Evolutionary conservation across 2,329 filamentous ascomycete genomes (phyloP).

Genomic region (Cladosporium phlei): DNA sequence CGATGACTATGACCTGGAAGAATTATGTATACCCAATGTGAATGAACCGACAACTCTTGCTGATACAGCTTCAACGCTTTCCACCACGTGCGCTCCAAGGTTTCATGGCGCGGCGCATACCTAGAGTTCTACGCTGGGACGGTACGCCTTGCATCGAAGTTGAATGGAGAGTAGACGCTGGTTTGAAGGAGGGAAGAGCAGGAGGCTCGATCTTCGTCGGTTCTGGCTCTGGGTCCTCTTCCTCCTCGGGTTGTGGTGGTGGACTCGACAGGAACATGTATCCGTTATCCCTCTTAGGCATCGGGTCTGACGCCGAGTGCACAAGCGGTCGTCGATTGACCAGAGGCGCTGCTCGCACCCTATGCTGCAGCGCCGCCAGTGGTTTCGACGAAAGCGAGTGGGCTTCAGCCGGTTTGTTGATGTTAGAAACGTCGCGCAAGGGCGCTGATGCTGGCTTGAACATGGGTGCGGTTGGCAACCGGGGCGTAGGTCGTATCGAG

Average conservation of each 20-base stretch:
- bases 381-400: not conserved
- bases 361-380: conserved; percentile 17
- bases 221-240: conserved; percentile 16
- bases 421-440: conserved; percentile 34
- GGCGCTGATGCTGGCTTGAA: conserved; percentile 14
- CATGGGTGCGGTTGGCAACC: not conserved
- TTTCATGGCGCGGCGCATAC: conserved; percentile 47
- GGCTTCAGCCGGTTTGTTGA: conserved; percentile 10
- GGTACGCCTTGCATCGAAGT: conserved; percentile 37
- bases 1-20: not conserved
- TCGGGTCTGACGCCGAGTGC: conserved; percentile 20
- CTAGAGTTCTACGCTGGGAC: conserved; percentile 44
- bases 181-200: conserved; percentile 23
- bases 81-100: conserved; percentile 40
- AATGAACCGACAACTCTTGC: not conserved
- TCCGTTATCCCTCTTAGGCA: conserved; percentile 28
- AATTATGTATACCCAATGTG: not conserved
- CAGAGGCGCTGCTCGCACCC: conserved; percentile 32
- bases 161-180: conserved; percentile 40
- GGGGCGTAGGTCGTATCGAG: not conserved
- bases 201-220: conserved; percentile 21
- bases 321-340: conserved; percentile 23
- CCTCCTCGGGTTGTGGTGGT: conserved; percentile 22
- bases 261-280: conserved; percentile 49
- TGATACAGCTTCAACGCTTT: not conserved